Base-by-base conservation (phyloP, 306 rosid species). In the Acmispon strigosus region DNA sequence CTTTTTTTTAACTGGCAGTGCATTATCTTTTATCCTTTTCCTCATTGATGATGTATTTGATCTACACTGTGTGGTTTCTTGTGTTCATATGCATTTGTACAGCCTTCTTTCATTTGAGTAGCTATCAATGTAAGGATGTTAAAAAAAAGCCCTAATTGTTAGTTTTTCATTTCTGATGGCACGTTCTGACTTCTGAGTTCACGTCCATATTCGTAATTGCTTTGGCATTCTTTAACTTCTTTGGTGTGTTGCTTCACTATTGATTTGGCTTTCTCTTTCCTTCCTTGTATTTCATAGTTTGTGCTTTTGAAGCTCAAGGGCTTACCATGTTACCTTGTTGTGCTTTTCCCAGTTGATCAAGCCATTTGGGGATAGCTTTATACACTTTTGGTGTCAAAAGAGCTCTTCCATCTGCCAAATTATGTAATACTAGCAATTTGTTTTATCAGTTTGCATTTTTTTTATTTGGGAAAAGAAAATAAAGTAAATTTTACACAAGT, bases 341-440 rank as follows among this genome's bases (percentile, higher is more conserved):
- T 62, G 32, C 37, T 73, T 62, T 72, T 79, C 42, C 15, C 85
- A 82, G 91, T 75, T 78, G 74, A 57, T 59, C 52, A 53, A 73
- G 74, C 69, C 37, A 45, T 65, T 59, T 56, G 62, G 51, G 61
- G 68, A 80, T 78, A 84, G 49, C 72, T 72, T 66, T 24, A 66
- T 72, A 60, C 69, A 74, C 77, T 48, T 62, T 65, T 41, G 69
- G 69, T 20, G 47, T 70, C 62, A 8, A n/a, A 70, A 73, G 84
- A 66, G 70, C 75, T 72, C 65, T 48, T 61, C 80, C 61, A 77
- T 68, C 67, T 66, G 12, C 76, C 72, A 73, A 76, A 90, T 90
- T 94, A 86, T 73, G 96, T 90, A 90, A 78, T 74, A 68, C 39
- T 34, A 49, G 22, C 54, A 54, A 12, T 79, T 75, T 77, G 6